Conservation (phyloP, 805 yeast species). For the Saccharomycopsis babjevae region DNA sequence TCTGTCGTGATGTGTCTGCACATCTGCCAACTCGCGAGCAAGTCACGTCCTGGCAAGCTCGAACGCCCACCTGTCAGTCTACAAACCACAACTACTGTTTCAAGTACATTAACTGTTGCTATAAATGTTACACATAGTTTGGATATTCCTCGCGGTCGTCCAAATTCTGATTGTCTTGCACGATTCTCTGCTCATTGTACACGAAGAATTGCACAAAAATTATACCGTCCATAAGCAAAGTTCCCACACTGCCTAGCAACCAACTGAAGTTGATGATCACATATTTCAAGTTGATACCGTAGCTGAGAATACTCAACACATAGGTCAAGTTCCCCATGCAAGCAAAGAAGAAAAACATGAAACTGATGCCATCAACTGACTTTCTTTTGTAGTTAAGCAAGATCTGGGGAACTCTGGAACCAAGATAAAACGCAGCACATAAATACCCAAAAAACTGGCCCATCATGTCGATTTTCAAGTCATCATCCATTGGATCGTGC, state of each 20-base stretch:
- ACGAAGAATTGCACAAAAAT: slow-evolving; percentile 81
- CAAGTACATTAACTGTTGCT: no score
- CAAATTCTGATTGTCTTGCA: slow-evolving; percentile 21
- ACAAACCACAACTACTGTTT: no score
- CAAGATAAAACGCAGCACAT: slow-evolving; percentile 66
- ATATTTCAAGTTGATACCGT: slow-evolving; percentile 60
- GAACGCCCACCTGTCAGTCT: no score
- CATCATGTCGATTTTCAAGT: slow-evolving; percentile 53
- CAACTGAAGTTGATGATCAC: slow-evolving; percentile 79
- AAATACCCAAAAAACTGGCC: slow-evolving; percentile 84
- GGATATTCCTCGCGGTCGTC: slow-evolving; percentile 6
- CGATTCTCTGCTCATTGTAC: slow-evolving; percentile 30
- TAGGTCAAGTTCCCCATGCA: slow-evolving; percentile 89
- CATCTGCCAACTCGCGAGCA: no score
- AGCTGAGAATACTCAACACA: slow-evolving; percentile 73
- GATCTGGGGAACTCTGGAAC: slow-evolving; percentile 90
- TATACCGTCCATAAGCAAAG: slow-evolving; percentile 70
- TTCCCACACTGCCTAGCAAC: slow-evolving; percentile 88
- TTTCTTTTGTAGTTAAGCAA: slow-evolving; percentile 74
- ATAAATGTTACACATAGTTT: not conserved
- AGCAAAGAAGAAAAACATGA: slow-evolving; percentile 88
- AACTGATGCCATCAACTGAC: slow-evolving; percentile 91
- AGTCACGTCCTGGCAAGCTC: no score
- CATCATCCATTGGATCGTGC: slow-evolving; percentile 29
- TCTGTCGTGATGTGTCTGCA: no score